Evolutionary conservation across 2,329 filamentous ascomycete species (phyloP).

Genomic region (Cordyceps sp.): DNA sequence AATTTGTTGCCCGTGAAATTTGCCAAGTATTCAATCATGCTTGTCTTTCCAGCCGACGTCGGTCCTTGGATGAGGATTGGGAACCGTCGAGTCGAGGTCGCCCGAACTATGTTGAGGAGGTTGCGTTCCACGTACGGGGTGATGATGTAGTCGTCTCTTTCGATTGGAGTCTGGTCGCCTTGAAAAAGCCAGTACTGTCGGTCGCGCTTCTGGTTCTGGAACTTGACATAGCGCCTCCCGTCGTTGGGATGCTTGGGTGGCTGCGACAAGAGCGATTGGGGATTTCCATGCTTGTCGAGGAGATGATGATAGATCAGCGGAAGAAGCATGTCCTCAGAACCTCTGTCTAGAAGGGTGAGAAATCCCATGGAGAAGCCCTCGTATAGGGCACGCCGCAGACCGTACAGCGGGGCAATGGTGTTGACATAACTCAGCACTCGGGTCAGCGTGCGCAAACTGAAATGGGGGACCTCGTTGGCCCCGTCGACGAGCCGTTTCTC

Average conservation of each 20-base stretch:
- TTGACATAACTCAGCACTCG: slow-evolving; percentile 77
- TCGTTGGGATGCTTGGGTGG: slow-evolving; percentile 64
- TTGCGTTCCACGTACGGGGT: slow-evolving; percentile 93
- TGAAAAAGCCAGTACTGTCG: slow-evolving; percentile 82
- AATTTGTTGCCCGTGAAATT: slow-evolving; percentile 94
- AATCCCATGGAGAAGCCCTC: slow-evolving; percentile 99
- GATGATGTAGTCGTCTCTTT: slow-evolving; percentile 84
- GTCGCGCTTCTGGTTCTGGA: slow-evolving; percentile 45
- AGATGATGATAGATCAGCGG: slow-evolving; percentile 71
- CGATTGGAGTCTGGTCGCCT: slow-evolving; percentile 45
- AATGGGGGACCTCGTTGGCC: slow-evolving; percentile 89
- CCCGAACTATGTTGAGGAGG: slow-evolving; percentile 82
- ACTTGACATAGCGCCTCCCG: slow-evolving; percentile 62
- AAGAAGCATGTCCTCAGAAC: slow-evolving; percentile 63
- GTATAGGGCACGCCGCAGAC: slow-evolving; percentile 68
- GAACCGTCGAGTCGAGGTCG: slow-evolving; percentile 80
- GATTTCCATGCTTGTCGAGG: slow-evolving; percentile 49
- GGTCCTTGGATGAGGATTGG: slow-evolving; percentile 92
- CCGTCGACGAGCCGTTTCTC: slow-evolving; percentile 77
- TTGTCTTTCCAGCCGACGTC: slow-evolving; percentile 94
- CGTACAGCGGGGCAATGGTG: slow-evolving; percentile 71
- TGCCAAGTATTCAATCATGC: slow-evolving; percentile 98
- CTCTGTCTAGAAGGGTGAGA: slow-evolving; percentile 67
- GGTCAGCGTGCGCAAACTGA: slow-evolving; percentile 87
- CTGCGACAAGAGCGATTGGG: slow-evolving; percentile 59